A percentile compares a stretch with the other conserved stretches of the same genome.
These are phyloP conservation scores for Xylaria sp. DNA, from an alignment of 2,329 filamentous ascomycete genomes.

Conservation along the genomic window DNA sequence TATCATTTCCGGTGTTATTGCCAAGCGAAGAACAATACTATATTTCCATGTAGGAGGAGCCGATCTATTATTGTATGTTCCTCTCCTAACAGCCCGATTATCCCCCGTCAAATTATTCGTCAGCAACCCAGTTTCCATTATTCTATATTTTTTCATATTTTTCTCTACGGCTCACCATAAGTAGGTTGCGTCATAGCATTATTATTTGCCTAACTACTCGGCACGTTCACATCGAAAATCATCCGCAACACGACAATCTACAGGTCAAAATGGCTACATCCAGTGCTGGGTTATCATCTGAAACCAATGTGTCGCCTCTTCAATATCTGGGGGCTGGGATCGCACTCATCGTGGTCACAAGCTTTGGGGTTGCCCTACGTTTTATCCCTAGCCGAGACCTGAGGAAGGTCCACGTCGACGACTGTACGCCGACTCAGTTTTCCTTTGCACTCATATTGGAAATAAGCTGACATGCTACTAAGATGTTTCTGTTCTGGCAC, in stretches of 20 bases:
- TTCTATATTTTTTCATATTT: too few relatives aligned
- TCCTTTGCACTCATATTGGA: neutral
- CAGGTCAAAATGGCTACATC: neutral
- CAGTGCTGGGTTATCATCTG: neutral
- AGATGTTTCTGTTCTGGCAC: neutral
- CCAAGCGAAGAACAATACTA: too few relatives aligned
- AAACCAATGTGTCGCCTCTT: neutral
- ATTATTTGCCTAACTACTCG: too few relatives aligned
- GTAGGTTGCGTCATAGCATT: too few relatives aligned
- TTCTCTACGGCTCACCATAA: too few relatives aligned
- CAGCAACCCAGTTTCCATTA: too few relatives aligned
- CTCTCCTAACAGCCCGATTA: too few relatives aligned
- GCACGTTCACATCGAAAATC: neutral
- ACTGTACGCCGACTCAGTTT: neutral
- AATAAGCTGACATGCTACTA: neutral
- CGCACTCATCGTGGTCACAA: neutral
- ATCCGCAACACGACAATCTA: neutral
- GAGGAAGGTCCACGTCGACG: neutral
- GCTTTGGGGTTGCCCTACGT: neutral
- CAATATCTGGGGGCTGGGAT: neutral
- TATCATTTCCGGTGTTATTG: too few relatives aligned
- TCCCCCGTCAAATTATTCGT: too few relatives aligned
- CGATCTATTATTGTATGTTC: too few relatives aligned
- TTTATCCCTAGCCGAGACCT: neutral
- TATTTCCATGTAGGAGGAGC: too few relatives aligned